These are phyloP conservation scores for Kurtzmaniella cleridarum DNA, from an alignment of 805 yeast species.

Conservation along the genomic window DNA sequence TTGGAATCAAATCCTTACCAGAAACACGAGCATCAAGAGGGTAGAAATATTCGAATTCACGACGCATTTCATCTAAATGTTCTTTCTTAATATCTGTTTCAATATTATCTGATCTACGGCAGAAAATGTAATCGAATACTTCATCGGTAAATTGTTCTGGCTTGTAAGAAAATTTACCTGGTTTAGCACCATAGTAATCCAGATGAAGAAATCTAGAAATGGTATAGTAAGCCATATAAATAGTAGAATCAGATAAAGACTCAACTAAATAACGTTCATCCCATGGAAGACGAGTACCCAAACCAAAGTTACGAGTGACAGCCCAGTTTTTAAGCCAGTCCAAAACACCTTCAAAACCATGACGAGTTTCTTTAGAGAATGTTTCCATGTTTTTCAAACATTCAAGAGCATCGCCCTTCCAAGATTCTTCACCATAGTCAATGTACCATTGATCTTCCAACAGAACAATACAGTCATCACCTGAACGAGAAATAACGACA, in stretches of 20 bases:
- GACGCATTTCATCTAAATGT: constrained; percentile 68
- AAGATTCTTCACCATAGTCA: constrained; percentile 90
- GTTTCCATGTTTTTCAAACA: constrained; percentile 74
- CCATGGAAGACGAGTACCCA: constrained; percentile 96
- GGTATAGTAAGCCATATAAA: constrained; percentile 93
- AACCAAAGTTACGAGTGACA: constrained; percentile 91
- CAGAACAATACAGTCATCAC: constrained; percentile 94
- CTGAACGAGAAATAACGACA: constrained; percentile 85
- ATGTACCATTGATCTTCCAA: constrained; percentile 98
- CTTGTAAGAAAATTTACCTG: constrained; percentile 67
- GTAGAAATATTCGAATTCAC: constrained; percentile 95
- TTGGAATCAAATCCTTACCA: constrained; percentile 96
- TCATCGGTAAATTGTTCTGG: constrained; percentile 89
- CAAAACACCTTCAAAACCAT: constrained; percentile 89
- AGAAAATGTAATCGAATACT: constrained; percentile 87
- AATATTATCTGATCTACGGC: constrained; percentile 53
- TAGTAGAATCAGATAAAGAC: constrained; percentile 91
- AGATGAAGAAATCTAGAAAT: constrained; percentile 79
- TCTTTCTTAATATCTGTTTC: constrained; percentile 56
- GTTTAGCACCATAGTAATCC: constrained; percentile 75
- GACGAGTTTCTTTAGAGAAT: constrained; percentile 74
- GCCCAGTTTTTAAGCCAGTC: constrained; percentile 99
- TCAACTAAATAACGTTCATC: constrained; percentile 90
- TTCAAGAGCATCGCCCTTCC: constrained; percentile 80
- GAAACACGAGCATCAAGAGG: constrained; percentile 90